These are phyloP conservation scores for Aspergillus niger DNA, from an alignment of 2,329 filamentous ascomycete species.

Conservation along the genomic window DNA sequence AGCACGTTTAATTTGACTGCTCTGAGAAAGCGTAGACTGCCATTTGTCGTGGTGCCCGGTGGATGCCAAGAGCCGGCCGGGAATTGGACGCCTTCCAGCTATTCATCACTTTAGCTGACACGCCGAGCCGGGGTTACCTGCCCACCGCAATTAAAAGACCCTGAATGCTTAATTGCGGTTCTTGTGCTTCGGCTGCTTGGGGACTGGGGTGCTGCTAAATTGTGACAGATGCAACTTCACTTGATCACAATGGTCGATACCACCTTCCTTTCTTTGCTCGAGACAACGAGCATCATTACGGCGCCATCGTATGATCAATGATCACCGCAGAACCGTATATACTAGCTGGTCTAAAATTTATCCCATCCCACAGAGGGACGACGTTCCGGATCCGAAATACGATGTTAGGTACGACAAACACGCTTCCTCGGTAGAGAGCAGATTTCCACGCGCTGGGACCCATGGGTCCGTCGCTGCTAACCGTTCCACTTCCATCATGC, in stretches of 20 bases:
- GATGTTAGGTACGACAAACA: neutral
- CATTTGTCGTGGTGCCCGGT: no score
- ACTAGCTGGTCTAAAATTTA: neutral
- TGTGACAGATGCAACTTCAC: no score
- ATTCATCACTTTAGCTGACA: constrained; percentile 1
- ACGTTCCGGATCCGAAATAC: no score
- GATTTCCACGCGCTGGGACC: constrained; percentile 6
- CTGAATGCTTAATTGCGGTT: constrained; percentile 9
- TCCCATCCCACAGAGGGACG: neutral
- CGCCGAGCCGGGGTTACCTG: constrained; percentile 2
- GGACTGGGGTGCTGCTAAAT: no score
- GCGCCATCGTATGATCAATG: no score
- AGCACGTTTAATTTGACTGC: constrained; percentile 1
- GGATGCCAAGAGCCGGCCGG: neutral
- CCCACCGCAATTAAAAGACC: constrained; percentile 9
- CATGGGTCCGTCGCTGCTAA: constrained; percentile 3
- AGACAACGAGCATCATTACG: no score
- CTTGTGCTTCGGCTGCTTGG: neutral
- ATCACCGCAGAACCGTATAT: no score
- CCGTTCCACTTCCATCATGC: constrained; percentile 5
- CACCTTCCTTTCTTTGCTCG: no score
- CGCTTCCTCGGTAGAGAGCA: neutral
- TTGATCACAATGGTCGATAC: no score
- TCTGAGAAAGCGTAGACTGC: neutral
- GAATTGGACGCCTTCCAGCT: neutral